Conservation (phyloP, 768 basidiomycete species). For the Rhodotorula kratochvilovae region DNA sequence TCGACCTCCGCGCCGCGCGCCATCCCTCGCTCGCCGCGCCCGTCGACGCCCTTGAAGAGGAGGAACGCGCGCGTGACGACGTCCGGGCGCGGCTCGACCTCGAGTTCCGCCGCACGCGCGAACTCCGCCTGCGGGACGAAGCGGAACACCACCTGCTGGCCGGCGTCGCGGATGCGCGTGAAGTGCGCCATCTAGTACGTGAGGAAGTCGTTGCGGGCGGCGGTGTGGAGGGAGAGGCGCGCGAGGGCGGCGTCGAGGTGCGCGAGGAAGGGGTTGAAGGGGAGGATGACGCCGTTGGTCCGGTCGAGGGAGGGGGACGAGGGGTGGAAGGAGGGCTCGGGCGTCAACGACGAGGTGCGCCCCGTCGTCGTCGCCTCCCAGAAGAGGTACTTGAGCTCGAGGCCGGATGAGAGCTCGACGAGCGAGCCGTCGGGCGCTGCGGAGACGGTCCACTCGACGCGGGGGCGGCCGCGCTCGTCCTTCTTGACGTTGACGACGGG, state of each 20-base stretch:
- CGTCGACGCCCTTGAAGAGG: slow-evolving; percentile 11
- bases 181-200: slow-evolving; percentile 56
- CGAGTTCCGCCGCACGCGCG: slow-evolving; percentile 50
- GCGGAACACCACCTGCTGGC: slow-evolving; percentile 52
- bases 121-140: slow-evolving; percentile 54
- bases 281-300: slow-evolving; percentile 46
- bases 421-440: slow-evolving; percentile 46
- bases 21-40: background rate
- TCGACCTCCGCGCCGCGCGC: slow-evolving; percentile 2
- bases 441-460: slow-evolving; percentile 47
- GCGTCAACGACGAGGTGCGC: too few relatives aligned
- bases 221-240: slow-evolving; percentile 50
- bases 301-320: slow-evolving; percentile 2
- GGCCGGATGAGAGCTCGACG: slow-evolving; percentile 44
- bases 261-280: slow-evolving; percentile 44
- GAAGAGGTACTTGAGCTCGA: slow-evolving; percentile 49
- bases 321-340: slow-evolving; percentile 17
- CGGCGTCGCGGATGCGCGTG: slow-evolving; percentile 42
- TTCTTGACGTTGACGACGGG: background rate
- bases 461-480: slow-evolving; percentile 1
- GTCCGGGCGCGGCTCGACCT: slow-evolving; percentile 51
- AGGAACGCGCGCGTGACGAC: slow-evolving; percentile 43
- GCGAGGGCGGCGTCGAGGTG: slow-evolving; percentile 49
- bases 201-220: slow-evolving; percentile 54
- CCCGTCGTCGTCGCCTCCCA: slow-evolving; percentile 46